Percentiles rank a stretch among this genome's conserved stretches.
These are phyloP conservation scores for Acacia acuminata DNA, from an alignment of 306 rosid genomes.

Conservation along the genomic window DNA sequence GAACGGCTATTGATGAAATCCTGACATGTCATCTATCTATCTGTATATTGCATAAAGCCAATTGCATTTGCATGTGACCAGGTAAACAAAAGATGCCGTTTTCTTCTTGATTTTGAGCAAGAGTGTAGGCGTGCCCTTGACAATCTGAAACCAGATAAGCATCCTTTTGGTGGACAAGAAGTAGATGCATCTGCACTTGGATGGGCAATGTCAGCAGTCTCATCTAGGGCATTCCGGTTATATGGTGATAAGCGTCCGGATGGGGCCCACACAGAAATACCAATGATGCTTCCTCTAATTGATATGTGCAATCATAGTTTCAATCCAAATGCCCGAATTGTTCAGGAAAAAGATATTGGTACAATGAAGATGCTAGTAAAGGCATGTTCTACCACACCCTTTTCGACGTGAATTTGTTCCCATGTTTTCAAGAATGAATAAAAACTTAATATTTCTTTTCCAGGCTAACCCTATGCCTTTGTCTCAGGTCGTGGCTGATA, in stretches of 20 bases:
- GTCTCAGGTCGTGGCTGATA: conserved; percentile 85
- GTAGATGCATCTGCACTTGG: conserved; percentile 93
- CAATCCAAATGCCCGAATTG: conserved; percentile 70
- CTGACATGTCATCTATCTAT: neutral
- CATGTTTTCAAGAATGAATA: conserved; percentile 7
- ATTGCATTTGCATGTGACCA: conserved; percentile 40
- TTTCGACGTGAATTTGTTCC: neutral
- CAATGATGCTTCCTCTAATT: conserved; percentile 97
- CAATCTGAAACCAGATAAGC: conserved; percentile 53
- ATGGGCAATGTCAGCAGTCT: conserved; percentile 99
- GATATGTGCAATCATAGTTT: conserved; percentile 99
- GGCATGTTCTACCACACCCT: conserved; percentile 40
- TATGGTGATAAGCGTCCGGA: conserved; percentile 59
- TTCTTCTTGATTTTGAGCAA: conserved; percentile 89
- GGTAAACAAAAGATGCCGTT: conserved; percentile 96
- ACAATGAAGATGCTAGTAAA: conserved; percentile 62
- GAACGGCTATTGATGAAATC: conserved; percentile 18
- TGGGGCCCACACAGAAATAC: conserved; percentile 48
- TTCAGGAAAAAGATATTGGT: conserved; percentile 70
- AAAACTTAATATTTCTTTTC: conserved; percentile 20
- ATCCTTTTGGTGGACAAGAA: conserved; percentile 81
- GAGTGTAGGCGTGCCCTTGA: conserved; percentile 57
- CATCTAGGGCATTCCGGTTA: conserved; percentile 85
- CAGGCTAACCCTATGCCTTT: conserved; percentile 28
- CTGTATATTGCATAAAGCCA: conserved; percentile 17